Evolutionary conservation across 2,329 filamentous ascomycete species (phyloP), one percentile per base, ranked within the genome.

Genomic region (Ceratocystis colombiana): DNA sequence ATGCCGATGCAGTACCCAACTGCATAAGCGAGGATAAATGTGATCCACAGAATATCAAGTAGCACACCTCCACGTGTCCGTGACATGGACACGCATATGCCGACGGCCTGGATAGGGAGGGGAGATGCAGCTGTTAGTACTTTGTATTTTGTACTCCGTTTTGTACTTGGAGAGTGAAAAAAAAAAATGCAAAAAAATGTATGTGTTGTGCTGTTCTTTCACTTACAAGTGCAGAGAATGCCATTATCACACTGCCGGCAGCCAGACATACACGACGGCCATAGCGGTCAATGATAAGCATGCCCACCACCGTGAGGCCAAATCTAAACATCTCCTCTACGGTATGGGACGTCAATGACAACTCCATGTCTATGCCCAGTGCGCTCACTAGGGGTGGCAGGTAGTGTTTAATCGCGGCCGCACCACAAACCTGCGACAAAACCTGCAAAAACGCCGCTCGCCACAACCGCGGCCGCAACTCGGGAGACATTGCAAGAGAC

Each of bases 391-490:
- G 78, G 0, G 77, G 78, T 0, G 82, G 82, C 0, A 84, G 76
- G 69, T 84, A 84, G 70, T 84, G 84, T 70, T 84, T 84, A 76
- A 84, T 84, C 2, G 81, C 81, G 0, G 81, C 81, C 15, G 81
- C 81, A 22, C 82, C 82, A 69, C 80, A 83, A 79, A 84, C 81
- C 69, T 83, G 81, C 0, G 80, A 79, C 79, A 84, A 81, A 72
- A 84, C 84, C 71, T 84, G 82, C 4, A 84, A 75, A 1, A 84
- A 73, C 0, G 80, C 77, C 1, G 81, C 81, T 20, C 82, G 77
- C 83, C 82, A 84, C 15, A 85, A 74, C 0, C 82, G 76, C 15
- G 78, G 75, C 70, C 80, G 80, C 0, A 84, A 73, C 12, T 82
- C 74, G 3, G 75, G 76, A 71, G 84, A 81, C 0, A 84, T 75